Base-by-base conservation (phyloP, 805 yeast species). In the Maudiozyma saulgeensis region DNA sequence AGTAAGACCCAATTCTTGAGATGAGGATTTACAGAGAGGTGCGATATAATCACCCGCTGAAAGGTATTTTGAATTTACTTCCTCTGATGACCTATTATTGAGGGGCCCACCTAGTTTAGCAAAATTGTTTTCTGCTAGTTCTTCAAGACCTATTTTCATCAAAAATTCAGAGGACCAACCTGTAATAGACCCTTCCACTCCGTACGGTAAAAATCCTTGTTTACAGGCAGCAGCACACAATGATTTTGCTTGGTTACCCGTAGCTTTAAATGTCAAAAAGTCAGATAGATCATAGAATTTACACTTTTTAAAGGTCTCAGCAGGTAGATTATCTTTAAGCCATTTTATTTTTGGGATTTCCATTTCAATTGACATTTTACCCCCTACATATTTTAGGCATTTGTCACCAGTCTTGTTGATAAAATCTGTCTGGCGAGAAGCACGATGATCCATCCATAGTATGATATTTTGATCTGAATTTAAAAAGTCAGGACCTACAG, bases 381-480 rank as follows among this genome's bases (percentile, higher is more conserved):
- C 98, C 51, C 99, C 99, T 18, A 93, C 98, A 64, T 87, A 93
- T 64, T 87, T 84, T 61, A 93, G 75, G 50, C 87, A 80, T 61
- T 78, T 80, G 62, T 88, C 95, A 35, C 77, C 76, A 0, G 96
- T 84, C 41, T 82, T 79, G 68, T 91, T 91, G 65, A 93, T 89
- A 49, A 72, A 78, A 49, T 79, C 71, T 13, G 96, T 89, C 64
- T 91, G 96, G 7, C 73, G 71, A 15, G 76, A 82, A 0, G 98
- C 97, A 54, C 99, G 78, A 68, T 93, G 99, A 70, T 93, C 99
- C 98, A 93, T 91, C 99, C 99, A 93, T 54, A 93, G 69, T 47
- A 93, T 81, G 59, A 93, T 83, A 67, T 93, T 89, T 63, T 90
- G 95, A 53, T 76, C 77, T 44, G 71, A 56, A 59, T 87, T 81